phyloP scores from a whole-genome alignment of 2,329 filamentous ascomycete species.

The Didymella segeticola region DNA sequence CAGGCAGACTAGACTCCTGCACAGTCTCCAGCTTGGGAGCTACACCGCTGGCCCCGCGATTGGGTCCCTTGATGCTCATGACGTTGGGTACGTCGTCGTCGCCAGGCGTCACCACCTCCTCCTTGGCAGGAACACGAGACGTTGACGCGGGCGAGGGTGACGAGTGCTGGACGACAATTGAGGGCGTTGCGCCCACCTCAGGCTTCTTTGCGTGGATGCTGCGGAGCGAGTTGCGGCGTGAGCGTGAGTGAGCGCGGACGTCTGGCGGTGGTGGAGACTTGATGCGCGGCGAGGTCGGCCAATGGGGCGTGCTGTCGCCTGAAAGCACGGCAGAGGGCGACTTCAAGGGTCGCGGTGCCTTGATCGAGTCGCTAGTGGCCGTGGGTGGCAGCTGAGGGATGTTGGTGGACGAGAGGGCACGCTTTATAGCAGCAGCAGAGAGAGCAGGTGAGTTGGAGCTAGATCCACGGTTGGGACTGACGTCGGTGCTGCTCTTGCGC shows the following conservation, averaged over 20 bases:
- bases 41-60: conserved; percentile 63
- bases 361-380: conserved; percentile 66
- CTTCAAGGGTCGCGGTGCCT: conserved; percentile 71
- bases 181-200: conserved; percentile 44
- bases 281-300: conserved; percentile 78
- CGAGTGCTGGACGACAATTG: conserved; percentile 55
- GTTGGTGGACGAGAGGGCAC: conserved; percentile 71
- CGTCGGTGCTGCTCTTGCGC: conserved; percentile 55
- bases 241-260: conserved; percentile 43
- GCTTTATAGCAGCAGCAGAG: conserved; percentile 68
- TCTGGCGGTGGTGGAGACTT: conserved; percentile 75
- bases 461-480: conserved; percentile 50
- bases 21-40: conserved; percentile 82
- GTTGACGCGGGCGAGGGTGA: conserved; percentile 47
- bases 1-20: conserved; percentile 80
- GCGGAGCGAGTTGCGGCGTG: conserved; percentile 54
- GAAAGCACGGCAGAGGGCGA: conserved; percentile 56
- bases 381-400: conserved; percentile 70
- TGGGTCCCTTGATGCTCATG: conserved; percentile 48
- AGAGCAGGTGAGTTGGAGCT: conserved; percentile 56
- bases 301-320: conserved; percentile 64
- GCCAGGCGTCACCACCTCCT: conserved; percentile 38
- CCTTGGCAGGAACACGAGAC: conserved; percentile 37
- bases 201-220: conserved; percentile 44
- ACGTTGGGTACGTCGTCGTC: conserved; percentile 48